Conservation (phyloP, 495 filamentous ascomycete species). For the Aspergillus taichungensis region DNA sequence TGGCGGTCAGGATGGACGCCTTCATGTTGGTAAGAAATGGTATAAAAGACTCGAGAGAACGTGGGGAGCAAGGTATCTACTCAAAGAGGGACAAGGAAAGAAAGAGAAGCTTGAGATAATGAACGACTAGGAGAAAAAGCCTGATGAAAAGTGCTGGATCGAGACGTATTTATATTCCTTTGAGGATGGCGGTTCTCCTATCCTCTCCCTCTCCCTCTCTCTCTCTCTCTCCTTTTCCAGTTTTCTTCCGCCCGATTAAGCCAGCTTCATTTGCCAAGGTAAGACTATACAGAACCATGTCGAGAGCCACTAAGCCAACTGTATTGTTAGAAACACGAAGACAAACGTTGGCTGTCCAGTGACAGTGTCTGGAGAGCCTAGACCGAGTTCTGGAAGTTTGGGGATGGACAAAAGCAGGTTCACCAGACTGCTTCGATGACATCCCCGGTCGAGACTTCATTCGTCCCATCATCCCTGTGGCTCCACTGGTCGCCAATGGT, state of each 20-base stretch:
- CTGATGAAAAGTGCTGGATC: background rate
- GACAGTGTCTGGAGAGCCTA: too few relatives aligned
- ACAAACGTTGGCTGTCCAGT: too few relatives aligned
- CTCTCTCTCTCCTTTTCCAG: too few relatives aligned
- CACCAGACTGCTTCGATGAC: too few relatives aligned
- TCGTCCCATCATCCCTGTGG: too few relatives aligned
- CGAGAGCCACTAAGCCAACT: background rate
- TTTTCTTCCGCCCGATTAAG: background rate
- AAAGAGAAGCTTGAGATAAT: slow-evolving; percentile 2
- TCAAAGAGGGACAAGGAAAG: slow-evolving; percentile 2
- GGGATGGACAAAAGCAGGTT: too few relatives aligned
- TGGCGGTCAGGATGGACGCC: slow-evolving; percentile 11
- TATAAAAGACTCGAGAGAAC: slow-evolving; percentile 3
- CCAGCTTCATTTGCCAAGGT: slow-evolving; percentile 3
- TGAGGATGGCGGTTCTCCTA: too few relatives aligned
- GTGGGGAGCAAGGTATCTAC: slow-evolving; percentile 2
- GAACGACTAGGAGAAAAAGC: background rate
- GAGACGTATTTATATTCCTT: slow-evolving; percentile 3
- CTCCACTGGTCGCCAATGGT: too few relatives aligned
- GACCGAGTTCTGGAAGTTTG: too few relatives aligned
- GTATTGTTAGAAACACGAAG: too few relatives aligned
- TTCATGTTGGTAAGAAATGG: slow-evolving; percentile 7
- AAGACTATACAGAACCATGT: slow-evolving; percentile 1
- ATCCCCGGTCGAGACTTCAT: too few relatives aligned
- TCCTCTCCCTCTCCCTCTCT: too few relatives aligned